A percentile compares a stretch with the other conserved stretches of the same genome.
Evolutionary conservation across 140 eudicot species (phyloP).

Genomic region (Ambrosia hybrid): DNA sequence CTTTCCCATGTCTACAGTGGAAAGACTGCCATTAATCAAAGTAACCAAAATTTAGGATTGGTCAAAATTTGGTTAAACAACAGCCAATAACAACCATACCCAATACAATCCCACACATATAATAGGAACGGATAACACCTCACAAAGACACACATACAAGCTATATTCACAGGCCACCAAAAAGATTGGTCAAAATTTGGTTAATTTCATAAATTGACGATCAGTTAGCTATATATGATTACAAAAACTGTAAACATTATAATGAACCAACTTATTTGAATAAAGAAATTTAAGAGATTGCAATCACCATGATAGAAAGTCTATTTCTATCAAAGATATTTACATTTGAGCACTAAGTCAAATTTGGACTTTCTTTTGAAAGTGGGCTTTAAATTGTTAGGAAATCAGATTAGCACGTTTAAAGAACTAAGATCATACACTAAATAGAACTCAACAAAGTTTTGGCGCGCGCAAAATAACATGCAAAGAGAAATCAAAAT

Average conservation of each 20-base stretch:
- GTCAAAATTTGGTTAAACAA: neutral
- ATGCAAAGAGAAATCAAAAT: too few relatives aligned
- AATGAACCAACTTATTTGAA: constrained; percentile 2
- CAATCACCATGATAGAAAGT: neutral
- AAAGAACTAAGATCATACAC: neutral
- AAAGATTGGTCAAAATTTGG: neutral
- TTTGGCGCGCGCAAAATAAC: neutral
- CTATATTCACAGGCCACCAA: too few relatives aligned
- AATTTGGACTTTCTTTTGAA: neutral
- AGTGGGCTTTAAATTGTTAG: too few relatives aligned
- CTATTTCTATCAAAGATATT: neutral
- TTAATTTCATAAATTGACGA: neutral
- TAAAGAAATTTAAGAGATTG: neutral
- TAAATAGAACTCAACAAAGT: neutral
- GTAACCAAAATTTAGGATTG: neutral
- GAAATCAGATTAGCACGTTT: neutral
- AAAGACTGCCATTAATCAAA: constrained; percentile 50
- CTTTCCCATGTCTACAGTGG: constrained; percentile 73
- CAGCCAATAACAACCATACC: too few relatives aligned
- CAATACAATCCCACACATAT: too few relatives aligned
- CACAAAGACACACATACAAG: too few relatives aligned
- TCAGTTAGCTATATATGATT: neutral
- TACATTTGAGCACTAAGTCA: neutral
- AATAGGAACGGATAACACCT: too few relatives aligned
- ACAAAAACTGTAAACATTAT: neutral